Conservation (phyloP, 164 flowering plant species). For the Taxillus chinensis region DNA sequence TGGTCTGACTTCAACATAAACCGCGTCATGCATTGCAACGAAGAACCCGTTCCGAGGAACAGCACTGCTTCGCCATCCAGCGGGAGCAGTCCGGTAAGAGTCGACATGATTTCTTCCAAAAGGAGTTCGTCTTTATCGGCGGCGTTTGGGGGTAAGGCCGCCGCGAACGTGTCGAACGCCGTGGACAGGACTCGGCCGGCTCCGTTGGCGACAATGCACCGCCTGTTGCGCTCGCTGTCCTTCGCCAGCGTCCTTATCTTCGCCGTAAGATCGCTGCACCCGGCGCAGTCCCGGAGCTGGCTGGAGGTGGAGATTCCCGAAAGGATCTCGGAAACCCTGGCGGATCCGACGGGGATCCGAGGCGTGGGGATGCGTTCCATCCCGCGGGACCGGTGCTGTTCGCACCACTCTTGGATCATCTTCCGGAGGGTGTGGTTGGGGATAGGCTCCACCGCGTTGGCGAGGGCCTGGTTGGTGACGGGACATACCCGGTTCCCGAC, state of each 20-base stretch:
- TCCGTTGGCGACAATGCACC: constrained; percentile 31
- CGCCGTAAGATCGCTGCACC: constrained; percentile 28
- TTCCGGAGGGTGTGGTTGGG: constrained; percentile 64
- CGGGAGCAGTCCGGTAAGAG: constrained; percentile 27
- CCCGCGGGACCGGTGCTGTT: constrained; percentile 42
- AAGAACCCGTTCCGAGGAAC: constrained; percentile 23
- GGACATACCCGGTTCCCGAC: constrained; percentile 62
- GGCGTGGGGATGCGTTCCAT: constrained; percentile 85
- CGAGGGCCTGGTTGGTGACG: constrained; percentile 41
- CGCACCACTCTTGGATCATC: constrained; percentile 92
- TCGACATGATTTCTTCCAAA: constrained; percentile 37
- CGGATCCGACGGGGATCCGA: constrained; percentile 34
- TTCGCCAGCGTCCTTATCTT: constrained; percentile 30
- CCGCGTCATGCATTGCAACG: constrained; percentile 37
- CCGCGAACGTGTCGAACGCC: constrained; percentile 33
- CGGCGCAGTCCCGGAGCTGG: constrained; percentile 9
- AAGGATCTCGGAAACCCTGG: constrained; percentile 32
- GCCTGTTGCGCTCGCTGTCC: constrained; percentile 57
- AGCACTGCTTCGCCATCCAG: constrained; percentile 26
- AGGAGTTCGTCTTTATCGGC: not conserved
- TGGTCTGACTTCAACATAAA: constrained; percentile 25
- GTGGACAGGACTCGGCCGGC: constrained; percentile 20
- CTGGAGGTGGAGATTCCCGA: constrained; percentile 14
- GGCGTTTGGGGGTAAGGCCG: constrained; percentile 1
- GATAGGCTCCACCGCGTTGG: constrained; percentile 30